Base-by-base conservation (phyloP, 495 filamentous ascomycete genomes). In the Apiosordaria backusii region DNA sequence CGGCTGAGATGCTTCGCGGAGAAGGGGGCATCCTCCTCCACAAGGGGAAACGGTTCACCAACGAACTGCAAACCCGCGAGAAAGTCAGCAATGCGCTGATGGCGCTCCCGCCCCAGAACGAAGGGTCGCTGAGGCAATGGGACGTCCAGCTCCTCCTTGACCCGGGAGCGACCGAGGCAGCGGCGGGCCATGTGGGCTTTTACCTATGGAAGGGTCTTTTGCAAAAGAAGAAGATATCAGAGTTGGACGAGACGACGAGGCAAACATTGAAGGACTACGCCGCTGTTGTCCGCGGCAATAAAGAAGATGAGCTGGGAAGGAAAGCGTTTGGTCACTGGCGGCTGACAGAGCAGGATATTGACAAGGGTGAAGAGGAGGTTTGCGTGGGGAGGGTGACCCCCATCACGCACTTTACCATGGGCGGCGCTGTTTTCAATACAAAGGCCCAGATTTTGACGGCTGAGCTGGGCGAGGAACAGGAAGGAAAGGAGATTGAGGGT, bases 351-450 rank as follows among this genome's bases (percentile, higher is more conserved):
- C 58, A 55, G 4, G 19, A 29, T 15, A 66, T 63, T 3, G 77
- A 80, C 1, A 74, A 77, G 13, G 45, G 60, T 7, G 77, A 78
- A 40, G 68, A 79, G 16, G 83, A 83, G 59, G 79, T 86, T 0
- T 85, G 80, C 67, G 74, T 87, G 0, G 86, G 85, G 5, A 76
- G 70, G 16, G 82, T 88, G 3, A 88, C 86, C 58, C 86, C 86
- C 0, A 84, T 87, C 1, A 77, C 83, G 16, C 86, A 88, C 63
- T 88, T 86, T 63, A 86, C 84, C 18, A 86, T 86, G 84, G 83
- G 84, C 7, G 84, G 84, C 4, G 82, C 79, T 18, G 74, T 80
- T 5, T 80, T 85, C 59, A 79, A 84, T 66, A 69, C 77, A 57
- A 68, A 75, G 25, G 73, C 74, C 3, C 77, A 80, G 64, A 76